phyloP scores from a whole-genome alignment of 2,329 filamentous ascomycete species.

The Penicillium sp. region DNA sequence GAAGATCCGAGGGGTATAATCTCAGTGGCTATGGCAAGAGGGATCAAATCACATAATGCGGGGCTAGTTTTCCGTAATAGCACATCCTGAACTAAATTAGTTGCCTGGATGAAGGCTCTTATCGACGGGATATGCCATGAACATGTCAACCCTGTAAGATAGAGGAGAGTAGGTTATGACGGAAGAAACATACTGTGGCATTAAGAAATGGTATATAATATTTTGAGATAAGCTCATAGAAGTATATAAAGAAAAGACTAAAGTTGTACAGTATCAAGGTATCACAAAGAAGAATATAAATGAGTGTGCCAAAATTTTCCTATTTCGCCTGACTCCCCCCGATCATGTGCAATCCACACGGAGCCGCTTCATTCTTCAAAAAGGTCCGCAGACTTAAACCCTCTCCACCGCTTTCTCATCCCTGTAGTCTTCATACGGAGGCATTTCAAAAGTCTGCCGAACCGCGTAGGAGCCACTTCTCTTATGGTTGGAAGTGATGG shows the following conservation, averaged over 20 bases:
- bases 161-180: no score
- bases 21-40: no score
- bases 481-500: background rate
- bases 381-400: background rate
- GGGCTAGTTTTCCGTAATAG: no score
- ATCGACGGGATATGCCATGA: no score
- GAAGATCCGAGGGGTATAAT: slow-evolving; percentile 3
- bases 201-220: background rate
- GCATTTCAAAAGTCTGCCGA: slow-evolving; percentile 4
- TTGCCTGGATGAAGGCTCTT: no score
- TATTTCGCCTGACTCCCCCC: background rate
- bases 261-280: background rate
- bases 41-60: no score
- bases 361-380: background rate
- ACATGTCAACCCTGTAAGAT: no score
- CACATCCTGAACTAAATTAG: background rate
- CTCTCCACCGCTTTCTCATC: background rate
- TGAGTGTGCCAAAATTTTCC: background rate
- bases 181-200: background rate
- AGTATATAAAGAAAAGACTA: background rate
- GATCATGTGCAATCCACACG: background rate
- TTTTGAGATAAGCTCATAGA: background rate
- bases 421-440: slow-evolving; percentile 3
- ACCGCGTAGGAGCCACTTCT: background rate
- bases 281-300: background rate